Percentiles rank a stretch among this genome's conserved stretches.
phyloP scores from a whole-genome alignment of 352 stramenopile genomes.

The Blastocystis sp. region DNA sequence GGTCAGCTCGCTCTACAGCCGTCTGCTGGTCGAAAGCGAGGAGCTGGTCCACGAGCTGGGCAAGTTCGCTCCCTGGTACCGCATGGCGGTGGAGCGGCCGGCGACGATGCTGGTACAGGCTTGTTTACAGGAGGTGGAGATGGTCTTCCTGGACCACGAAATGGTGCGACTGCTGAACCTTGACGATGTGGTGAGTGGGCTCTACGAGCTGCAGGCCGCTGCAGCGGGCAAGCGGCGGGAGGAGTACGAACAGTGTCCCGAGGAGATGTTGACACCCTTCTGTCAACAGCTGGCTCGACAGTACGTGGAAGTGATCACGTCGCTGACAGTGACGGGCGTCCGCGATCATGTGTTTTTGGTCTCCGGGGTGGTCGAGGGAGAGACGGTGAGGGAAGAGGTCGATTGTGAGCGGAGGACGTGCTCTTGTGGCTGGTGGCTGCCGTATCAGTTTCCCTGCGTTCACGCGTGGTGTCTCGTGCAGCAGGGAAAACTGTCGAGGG shows the following conservation, averaged over 20 bases:
- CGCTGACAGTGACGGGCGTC: background rate
- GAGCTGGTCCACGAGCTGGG: background rate
- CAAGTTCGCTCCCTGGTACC: background rate
- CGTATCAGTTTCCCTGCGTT: slow-evolving; percentile 15
- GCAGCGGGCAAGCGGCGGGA: background rate
- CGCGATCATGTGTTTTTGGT: background rate
- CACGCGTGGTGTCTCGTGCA: slow-evolving; percentile 13
- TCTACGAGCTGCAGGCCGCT: background rate
- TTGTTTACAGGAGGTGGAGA: background rate
- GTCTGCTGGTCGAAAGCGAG: background rate
- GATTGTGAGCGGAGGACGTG: slow-evolving; percentile 1
- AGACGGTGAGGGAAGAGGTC: background rate
- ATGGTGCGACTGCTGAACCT: background rate
- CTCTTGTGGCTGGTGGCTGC: background rate
- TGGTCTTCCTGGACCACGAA: background rate
- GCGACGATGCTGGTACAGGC: too few relatives aligned
- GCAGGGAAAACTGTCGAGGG: background rate
- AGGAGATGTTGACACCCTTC: background rate
- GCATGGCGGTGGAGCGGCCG: background rate
- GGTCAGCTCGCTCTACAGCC: background rate
- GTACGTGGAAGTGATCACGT: background rate
- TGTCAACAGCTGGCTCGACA: background rate
- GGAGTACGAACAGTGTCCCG: background rate
- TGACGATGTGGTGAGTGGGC: slow-evolving; percentile 12
- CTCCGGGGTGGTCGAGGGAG: background rate